Evolutionary conservation across 1,139 yeast genomes (phyloP).

Genomic region (Yamadazyma blattariae): DNA sequence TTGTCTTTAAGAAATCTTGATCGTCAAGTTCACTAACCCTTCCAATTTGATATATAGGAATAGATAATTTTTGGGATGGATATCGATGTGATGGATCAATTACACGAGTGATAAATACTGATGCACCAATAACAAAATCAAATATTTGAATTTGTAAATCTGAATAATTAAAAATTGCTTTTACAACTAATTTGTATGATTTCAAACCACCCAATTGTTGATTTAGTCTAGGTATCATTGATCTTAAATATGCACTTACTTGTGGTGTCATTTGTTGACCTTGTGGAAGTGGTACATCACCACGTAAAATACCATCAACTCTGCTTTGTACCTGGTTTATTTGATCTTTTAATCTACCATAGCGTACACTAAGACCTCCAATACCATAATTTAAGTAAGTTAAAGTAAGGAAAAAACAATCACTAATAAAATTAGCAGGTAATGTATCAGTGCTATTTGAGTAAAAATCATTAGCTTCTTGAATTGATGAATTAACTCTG

Average conservation of each 20-base stretch:
- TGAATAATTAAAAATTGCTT: conserved; percentile 57
- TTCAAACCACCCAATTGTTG: conserved; percentile 36
- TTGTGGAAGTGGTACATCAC: conserved; percentile 13
- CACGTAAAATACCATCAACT: conserved; percentile 44
- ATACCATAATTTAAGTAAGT: conserved; percentile 86
- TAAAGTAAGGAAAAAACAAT: conserved; percentile 77
- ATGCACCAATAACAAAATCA: conserved; percentile 74
- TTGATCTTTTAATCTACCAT: conserved; percentile 51
- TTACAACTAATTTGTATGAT: conserved; percentile 51
- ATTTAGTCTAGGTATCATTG: conserved; percentile 46
- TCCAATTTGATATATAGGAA: conserved; percentile 65
- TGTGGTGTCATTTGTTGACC: conserved; percentile 26
- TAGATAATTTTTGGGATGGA: conserved; percentile 51
- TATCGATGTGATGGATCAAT: conserved; percentile 69
- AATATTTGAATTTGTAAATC: conserved; percentile 62
- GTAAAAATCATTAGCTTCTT: conserved; percentile 63
- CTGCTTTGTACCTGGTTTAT: conserved; percentile 54
- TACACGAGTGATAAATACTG: conserved; percentile 65
- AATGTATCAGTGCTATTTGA: conserved; percentile 15
- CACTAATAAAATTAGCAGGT: conserved; percentile 76
- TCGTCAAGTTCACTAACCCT: conserved; percentile 57
- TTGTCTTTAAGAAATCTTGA: conserved; percentile 59
- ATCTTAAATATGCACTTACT: conserved; percentile 28
- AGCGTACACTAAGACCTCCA: conserved; percentile 68
- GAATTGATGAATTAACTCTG: conserved; percentile 70